Evolutionary conservation across 257 asterid species (phyloP), one percentile per base, ranked within the genome.

Genomic region (Plantago major): DNA sequence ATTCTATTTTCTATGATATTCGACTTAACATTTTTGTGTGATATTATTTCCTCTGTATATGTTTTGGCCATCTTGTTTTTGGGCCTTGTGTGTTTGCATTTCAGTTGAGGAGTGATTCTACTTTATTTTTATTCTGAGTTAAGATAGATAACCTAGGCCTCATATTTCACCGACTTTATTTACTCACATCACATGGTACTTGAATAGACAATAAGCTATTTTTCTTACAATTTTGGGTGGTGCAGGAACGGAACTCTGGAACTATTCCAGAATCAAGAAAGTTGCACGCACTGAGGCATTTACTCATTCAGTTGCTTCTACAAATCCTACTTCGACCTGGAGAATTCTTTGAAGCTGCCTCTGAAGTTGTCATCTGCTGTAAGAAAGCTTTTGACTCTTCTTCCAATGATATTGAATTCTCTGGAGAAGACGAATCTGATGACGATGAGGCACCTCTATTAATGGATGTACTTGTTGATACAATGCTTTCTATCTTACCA

Each of bases 401-500:
- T 64, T 22, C 26, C 26, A 90, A 85, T 73, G 83, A 84, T 67
- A 73, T 73, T 11, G 84, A 73, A 56, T 82, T 89, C 42, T 79
- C 89, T 42, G 92, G 80, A 52, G 99, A 89, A 51, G 97, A 93
- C 66, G 97, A 89, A 75, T 63, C 79, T 42, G 83, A 72, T 68
- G 95, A 13, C 50, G 91, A 88, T 38, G 84, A 67, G 46, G 67
- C 75, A 16, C 96, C 95, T 40, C 73, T 78, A 55, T 62, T 82
- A 60, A 89, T 93, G 97, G 97, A 93, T 49, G 99, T 93, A 17
- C 90, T 93, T 68, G 91, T 93, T 67, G 97, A 89, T 75, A 84
- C 97, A 15, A 80, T 93, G 94, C 97, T 93, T 69, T 89, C 99
- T 13, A 68, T 93, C 55, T 81, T 93, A 72, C 96, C 99, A 2